A percentile compares a stretch with the other conserved stretches of the same genome.
phyloP scores from a whole-genome alignment of 345 rosid species.

The Orychophragmus violaceus region DNA sequence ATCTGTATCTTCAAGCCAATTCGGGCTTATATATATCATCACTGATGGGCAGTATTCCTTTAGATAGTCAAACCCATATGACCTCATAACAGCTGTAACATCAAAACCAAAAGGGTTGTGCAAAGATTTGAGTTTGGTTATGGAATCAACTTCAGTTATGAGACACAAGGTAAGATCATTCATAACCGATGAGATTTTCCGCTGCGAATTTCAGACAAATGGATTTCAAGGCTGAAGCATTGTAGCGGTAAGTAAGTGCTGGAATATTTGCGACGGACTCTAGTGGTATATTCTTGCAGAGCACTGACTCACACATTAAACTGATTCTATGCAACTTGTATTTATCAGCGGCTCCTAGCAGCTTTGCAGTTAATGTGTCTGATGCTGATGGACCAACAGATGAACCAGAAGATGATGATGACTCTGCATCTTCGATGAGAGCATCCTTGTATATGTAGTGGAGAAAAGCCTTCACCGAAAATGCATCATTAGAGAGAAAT shows the following conservation, averaged over 20 bases:
- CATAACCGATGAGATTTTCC: conserved; percentile 76
- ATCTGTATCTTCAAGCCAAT: conserved; percentile 4
- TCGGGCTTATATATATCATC: conserved; percentile 11
- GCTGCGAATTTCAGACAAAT: conserved; percentile 90
- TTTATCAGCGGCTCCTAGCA: no score
- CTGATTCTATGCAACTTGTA: conserved; percentile 72
- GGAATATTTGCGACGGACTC: conserved; percentile 64
- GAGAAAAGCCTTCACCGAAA: conserved; percentile 71
- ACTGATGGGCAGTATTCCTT: conserved; percentile 54
- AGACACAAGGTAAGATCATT: conserved; percentile 23
- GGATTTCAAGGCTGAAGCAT: no score
- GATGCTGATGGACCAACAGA: no score
- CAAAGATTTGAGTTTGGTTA: background rate
- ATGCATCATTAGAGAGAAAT: conserved; percentile 13
- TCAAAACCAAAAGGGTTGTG: no score
- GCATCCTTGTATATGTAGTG: no score
- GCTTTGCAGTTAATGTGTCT: no score
- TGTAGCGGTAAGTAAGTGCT: conserved; percentile 86
- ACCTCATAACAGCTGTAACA: conserved; percentile 51
- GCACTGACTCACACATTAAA: conserved; percentile 75
- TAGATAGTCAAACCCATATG: conserved; percentile 66
- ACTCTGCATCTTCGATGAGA: no score
- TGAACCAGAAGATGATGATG: no score
- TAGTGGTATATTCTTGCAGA: conserved; percentile 78
- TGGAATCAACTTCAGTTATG: no score